Evolutionary conservation across 1,284 basidiomycete species (phyloP).

Genomic region (Microbotryum scabiosae): DNA sequence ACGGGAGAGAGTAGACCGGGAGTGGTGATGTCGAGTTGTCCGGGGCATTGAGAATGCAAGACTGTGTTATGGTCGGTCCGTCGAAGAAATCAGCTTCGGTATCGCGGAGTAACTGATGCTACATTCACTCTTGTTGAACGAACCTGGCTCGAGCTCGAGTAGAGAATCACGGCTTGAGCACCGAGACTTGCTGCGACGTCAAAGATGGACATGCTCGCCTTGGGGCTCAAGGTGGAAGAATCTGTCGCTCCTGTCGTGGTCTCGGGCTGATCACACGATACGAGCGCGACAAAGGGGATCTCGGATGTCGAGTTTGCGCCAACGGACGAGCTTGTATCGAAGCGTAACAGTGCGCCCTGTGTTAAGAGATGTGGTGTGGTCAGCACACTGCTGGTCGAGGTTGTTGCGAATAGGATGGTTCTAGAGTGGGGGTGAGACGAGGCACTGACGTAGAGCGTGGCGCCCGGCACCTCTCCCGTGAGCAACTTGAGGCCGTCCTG

Average conservation of each 20-base stretch:
- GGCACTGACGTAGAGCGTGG: too few species aligned
- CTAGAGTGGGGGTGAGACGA: too few species aligned
- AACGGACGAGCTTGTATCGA: not conserved
- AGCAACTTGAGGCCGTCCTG: too few species aligned
- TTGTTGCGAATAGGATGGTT: too few species aligned
- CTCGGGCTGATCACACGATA: conserved; percentile 16
- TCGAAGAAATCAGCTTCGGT: not conserved
- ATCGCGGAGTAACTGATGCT: not conserved
- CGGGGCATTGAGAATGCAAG: conserved; percentile 2
- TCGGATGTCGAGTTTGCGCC: not conserved
- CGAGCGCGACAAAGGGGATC: conserved; percentile 17
- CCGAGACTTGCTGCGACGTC: conserved; percentile 6
- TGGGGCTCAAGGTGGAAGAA: not conserved
- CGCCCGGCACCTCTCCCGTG: too few species aligned
- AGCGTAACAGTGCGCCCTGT: too few species aligned
- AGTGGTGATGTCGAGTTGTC: not conserved
- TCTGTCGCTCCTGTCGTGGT: not conserved
- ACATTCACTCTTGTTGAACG: not conserved
- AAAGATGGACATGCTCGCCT: conserved; percentile 5
- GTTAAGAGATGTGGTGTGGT: too few species aligned
- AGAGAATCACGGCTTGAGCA: conserved; percentile 11
- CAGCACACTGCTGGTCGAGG: too few species aligned
- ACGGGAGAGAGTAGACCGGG: not conserved
- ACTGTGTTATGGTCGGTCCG: not conserved
- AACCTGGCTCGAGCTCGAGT: conserved; percentile 12